phyloP scores from a whole-genome alignment of 78 protist species.

The Mastigamoeba balamuthi region DNA sequence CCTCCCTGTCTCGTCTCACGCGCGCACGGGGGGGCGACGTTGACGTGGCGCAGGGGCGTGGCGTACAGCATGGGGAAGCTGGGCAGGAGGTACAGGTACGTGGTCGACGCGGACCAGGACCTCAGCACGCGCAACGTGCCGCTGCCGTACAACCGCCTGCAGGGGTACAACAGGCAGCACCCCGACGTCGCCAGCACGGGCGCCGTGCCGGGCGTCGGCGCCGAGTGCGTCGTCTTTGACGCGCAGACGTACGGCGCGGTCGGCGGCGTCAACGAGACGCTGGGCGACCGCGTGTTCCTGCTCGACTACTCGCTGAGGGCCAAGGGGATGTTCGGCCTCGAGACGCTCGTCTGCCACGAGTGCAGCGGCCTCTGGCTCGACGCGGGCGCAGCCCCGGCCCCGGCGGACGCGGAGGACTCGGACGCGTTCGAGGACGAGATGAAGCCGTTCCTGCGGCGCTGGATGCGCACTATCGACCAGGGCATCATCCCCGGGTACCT shows the following conservation, averaged over 20 bases:
- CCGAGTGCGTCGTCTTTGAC: not conserved
- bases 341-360: too few relatives aligned
- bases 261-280: not conserved
- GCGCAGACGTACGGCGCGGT: too few relatives aligned
- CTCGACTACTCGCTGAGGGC: not conserved
- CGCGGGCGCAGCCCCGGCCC: not conserved
- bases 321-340: not conserved
- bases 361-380: not conserved
- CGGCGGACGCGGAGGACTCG: not conserved
- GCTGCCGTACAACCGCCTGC: not conserved
- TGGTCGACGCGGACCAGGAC: not conserved
- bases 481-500: not conserved
- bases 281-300: not conserved
- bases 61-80: not conserved
- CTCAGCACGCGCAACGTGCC: not conserved
- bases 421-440: not conserved
- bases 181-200: not conserved
- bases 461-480: not conserved
- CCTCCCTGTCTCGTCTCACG: too few relatives aligned
- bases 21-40: too few relatives aligned
- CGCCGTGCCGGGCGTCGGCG: not conserved
- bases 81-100: not conserved
- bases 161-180: not conserved
- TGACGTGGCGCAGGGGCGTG: not conserved
- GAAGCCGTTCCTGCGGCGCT: not conserved